Base-by-base conservation (phyloP, 2,329 filamentous ascomycete genomes). In the Anisogramma anomala region DNA sequence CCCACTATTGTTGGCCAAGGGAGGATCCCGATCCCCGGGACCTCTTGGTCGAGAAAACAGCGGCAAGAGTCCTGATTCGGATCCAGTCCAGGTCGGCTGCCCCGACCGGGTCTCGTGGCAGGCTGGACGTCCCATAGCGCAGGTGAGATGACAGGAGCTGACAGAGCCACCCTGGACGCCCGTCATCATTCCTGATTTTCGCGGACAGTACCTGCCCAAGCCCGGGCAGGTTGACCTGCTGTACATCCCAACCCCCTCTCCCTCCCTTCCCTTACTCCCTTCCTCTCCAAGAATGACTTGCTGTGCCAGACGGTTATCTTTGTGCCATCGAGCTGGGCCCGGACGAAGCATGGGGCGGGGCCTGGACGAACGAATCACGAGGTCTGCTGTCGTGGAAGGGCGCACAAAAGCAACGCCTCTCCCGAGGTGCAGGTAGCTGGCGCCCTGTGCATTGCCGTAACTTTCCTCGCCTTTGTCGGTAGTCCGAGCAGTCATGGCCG, bases 351-450 rank as follows among this genome's bases (percentile, higher is more conserved):
- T 20, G 27, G 23, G 39, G 10, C 14, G 30, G 23, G 37, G 39
- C 41, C 26, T 43, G 41, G 19, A 18, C 40, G 17, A 31, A 33
- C 9, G 6, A 23, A n/a, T 32, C 23, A 36, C 25, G 20, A 33
- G 22, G 36, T 41, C 44, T 41, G 31, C n/a, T 26, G 38, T 25
- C 20, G 41, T 44, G 41, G 34, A 22, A 43, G 44, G 41, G 31
- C 9, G 41, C 41, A 43, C 36, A 37, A 30, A 41, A 27, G 15
- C 28, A 35, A 19, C 44, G 28, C 33, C 36, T 46, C 28, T 40
- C 41, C 40, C 44, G 40, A 46, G 18, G 36, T 14, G 27, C 33
- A 42, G 41, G 34, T 20, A 46, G 33, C 36, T 41, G 37, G 36
- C 41, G 28, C 13, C 28, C 30, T 37, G 25, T 43, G 36, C 37